Evolutionary conservation across 305 asterid genomes (phyloP), one percentile per base, ranked within the genome.

Genomic region (Fraxinus albicans): DNA sequence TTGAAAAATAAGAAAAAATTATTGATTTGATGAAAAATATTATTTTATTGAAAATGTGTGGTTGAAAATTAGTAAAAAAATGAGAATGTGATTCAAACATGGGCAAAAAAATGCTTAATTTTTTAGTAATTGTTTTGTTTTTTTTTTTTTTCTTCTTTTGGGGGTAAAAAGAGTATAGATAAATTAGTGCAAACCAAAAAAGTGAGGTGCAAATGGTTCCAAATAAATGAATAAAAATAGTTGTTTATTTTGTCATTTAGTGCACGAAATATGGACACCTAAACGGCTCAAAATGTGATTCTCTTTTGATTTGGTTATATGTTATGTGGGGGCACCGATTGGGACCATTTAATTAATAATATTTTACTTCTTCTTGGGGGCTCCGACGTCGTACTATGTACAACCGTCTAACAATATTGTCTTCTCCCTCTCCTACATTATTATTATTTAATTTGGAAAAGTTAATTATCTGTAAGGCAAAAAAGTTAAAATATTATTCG

Each of bases 331-430:
- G 60, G 6, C 60, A 12, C 75, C 23, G 3, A 12, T 13, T 67
- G 12, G 72, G 72, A 63, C 74, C 74, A 27, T 25, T 9, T 58
- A 44, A 50, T 15, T 19, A 19, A 75, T 17, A 19, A 19, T 3
- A 29, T 80, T 23, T 12, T 69, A 76, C n/a, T 21, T 31, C 58
- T 13, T 78, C 80, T 85, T 73, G 86, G 89, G 83, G 89, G 9
- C 75, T 69, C 75, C 60, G 38, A 69, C 38, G 75, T 12, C 8
- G 33, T 65, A 65, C 73, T 4, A 29, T 69, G 75, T 13, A 27
- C 38, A 12, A 69, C 75, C 75, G 75, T 69, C 36, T 69, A 60
- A 69, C 75, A 0, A 13, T 29, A 69, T 69, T 69, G 38, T 69
- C 75, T 34, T 69, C 4, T 13, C 60, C 3, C 7, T 15, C 21